phyloP scores from a whole-genome alignment of 345 rosid genomes.

The Triadica sebifera region DNA sequence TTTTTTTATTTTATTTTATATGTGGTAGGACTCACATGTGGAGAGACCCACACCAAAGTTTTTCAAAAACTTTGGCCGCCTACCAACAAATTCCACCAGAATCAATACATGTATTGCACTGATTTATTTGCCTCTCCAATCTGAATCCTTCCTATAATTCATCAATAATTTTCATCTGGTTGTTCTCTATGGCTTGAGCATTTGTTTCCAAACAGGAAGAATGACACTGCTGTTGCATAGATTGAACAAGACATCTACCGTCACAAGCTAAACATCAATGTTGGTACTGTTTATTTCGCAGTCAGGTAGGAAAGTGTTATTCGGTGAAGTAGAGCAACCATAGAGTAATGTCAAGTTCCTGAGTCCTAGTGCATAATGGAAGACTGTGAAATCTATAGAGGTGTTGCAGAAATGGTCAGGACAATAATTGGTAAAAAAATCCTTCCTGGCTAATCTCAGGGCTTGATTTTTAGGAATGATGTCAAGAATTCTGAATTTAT shows the following conservation, averaged over 20 bases:
- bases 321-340: neutral
- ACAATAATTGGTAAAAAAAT: constrained; percentile 13
- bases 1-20: too few species aligned
- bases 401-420: neutral
- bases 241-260: neutral
- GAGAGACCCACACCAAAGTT: too few species aligned
- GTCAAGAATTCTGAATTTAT: constrained; percentile 15
- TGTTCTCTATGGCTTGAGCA: constrained; percentile 11
- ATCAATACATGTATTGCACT: constrained; percentile 10
- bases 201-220: constrained; percentile 14
- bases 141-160: constrained; percentile 22
- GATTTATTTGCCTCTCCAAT: constrained; percentile 10
- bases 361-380: neutral
- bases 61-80: too few species aligned
- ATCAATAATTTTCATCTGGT: neutral
- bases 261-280: neutral
- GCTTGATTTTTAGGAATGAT: neutral
- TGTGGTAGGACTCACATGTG: too few species aligned
- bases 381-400: constrained; percentile 9
- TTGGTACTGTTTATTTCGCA: neutral
- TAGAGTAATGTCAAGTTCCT: constrained; percentile 16
- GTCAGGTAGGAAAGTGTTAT: neutral
- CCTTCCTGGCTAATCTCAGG: constrained; percentile 26
- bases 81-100: constrained; percentile 19
- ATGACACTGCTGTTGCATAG: constrained; percentile 9